Evolutionary conservation across 495 filamentous ascomycete genomes (phyloP), one percentile per base, ranked within the genome.

Genomic region (Annulohypoxylon maeteangense): DNA sequence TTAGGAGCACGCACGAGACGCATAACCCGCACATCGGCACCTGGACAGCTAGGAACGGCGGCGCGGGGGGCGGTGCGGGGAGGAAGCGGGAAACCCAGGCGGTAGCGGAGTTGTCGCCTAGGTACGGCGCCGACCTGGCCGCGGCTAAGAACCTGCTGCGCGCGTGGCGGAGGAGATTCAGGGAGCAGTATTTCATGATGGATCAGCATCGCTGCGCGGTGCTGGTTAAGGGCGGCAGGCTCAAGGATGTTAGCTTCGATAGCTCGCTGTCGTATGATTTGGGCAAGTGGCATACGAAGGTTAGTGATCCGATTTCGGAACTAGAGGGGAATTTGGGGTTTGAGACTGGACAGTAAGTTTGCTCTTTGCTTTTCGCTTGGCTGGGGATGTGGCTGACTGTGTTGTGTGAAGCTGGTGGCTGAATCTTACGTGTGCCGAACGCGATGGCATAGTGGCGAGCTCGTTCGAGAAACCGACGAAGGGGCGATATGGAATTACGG

Each of bases 331-430:
- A 78, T 32, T 31, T 68, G 7, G 54, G 76, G 16, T 81, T 80
- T 57, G 73, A 72, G 42, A 59, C 68, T 4, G 79, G 80, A 18
- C 66, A 81, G 78, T 82, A 66, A 70, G 79, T 62, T 27, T 4
- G 27, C 20, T 25, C 8, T 14, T 22, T 29, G 2, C n/a, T 18
- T 45, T 11, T 23, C 2, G 2, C n/a, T 14, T 10, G 14, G 5
- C 20, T 34, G n/a, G 56, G 7, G 45, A 11, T 20, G 31, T 18
- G 51, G 53, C 64, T 75, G 38, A 78, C 58, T n/a, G n/a, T n/a
- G 22, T 32, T 3, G 20, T 32, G 16, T n/a, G 36, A 45, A 85
- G 83, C 53, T 87, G 83, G 84, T 87, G 83, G 83, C 62, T 82
- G 18, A 82, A 83, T 65, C 75, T 85, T 0, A 75, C 80, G 7